Conservation (phyloP, 495 filamentous ascomycete species). For the Astrocystis sublimbata region DNA sequence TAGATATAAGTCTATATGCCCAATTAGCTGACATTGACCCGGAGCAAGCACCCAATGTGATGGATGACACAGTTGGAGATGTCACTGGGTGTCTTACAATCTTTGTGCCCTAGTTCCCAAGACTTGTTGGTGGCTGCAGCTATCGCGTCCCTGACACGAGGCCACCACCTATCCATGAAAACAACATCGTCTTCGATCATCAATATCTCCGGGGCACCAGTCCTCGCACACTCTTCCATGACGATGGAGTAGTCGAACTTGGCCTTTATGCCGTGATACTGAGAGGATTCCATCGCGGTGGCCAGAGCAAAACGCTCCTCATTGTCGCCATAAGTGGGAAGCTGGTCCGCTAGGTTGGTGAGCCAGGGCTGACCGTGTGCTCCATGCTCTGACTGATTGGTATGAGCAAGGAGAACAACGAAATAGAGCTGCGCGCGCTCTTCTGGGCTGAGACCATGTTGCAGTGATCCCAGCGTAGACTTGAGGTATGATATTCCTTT, state of each 20-base stretch:
- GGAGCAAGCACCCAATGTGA: no score
- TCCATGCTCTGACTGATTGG: conserved; percentile 49
- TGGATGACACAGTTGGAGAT: not conserved
- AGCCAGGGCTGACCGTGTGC: conserved; percentile 54
- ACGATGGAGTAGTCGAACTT: conserved; percentile 53
- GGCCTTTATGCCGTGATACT: conserved; percentile 42
- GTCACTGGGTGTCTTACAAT: conserved; percentile 19
- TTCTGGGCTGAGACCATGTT: conserved; percentile 47
- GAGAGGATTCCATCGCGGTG: conserved; percentile 29
- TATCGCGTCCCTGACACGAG: conserved; percentile 44
- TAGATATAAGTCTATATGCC: conserved; percentile 45
- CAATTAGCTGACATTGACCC: no score
- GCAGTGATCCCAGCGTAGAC: conserved; percentile 48
- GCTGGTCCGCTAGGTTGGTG: conserved; percentile 41
- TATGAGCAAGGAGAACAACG: conserved; percentile 54
- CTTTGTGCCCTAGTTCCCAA: conserved; percentile 30
- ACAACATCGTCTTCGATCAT: conserved; percentile 60
- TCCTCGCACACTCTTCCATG: conserved; percentile 48
- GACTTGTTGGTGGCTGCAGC: conserved; percentile 32
- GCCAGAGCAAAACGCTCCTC: conserved; percentile 20
- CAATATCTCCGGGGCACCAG: conserved; percentile 46
- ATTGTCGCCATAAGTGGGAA: conserved; percentile 42
- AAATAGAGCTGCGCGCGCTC: conserved; percentile 51
- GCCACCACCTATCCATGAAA: conserved; percentile 53
- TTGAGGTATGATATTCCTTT: conserved; percentile 35